Evolutionary conservation across 768 basidiomycete genomes (phyloP), one percentile per base, ranked within the genome.

Genomic region (Astraeus odoratus): DNA sequence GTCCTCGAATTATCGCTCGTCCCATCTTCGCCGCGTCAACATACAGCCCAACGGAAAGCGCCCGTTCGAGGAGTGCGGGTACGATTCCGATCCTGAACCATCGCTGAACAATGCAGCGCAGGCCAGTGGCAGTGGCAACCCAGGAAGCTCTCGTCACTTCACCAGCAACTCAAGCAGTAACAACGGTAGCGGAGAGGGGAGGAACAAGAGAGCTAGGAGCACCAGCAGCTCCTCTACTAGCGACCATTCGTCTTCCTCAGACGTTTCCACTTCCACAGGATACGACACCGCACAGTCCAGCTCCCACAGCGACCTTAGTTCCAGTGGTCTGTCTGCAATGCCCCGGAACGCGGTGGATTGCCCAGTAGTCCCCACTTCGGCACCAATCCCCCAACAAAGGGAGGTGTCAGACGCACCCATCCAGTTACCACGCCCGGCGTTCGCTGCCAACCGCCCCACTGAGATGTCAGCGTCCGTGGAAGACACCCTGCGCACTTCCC

Each of bases 201-300:
- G 77, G 47, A 78, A 73, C 49, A 81, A 81, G 61, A 64, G 80
- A 25, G 75, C 80, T 4, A 64, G 79, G 37, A 80, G 78, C 48
- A 73, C 71, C 26, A 74, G 71, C 48, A 74, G 70, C 26, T 70
- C 69, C 13, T 65, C 71, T 36, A 63, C 60, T n/a, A 67, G 67
- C 44, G 64, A 64, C 33, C 49, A 44, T 47, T 57, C 59, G 27
- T 49, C 54, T 4, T 65, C 67, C 19, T 57, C 55, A 12, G 59
- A 57, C 25, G 63, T 65, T 40, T 66, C 70, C 8, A 56, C 62
- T 4, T 68, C 69, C 5, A 71, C 69, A 12, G 57, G 65, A 13
- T 60, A 59, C 50, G 55, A 47, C 48, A 63, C 69, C 40, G 59
- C 65, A 22, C 61, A 58, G 37, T 62, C 66, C 41, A 66, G 54